Evolutionary conservation across 208 protist genomes (phyloP).

Genomic region (Wallacemonas rigidus): DNA sequence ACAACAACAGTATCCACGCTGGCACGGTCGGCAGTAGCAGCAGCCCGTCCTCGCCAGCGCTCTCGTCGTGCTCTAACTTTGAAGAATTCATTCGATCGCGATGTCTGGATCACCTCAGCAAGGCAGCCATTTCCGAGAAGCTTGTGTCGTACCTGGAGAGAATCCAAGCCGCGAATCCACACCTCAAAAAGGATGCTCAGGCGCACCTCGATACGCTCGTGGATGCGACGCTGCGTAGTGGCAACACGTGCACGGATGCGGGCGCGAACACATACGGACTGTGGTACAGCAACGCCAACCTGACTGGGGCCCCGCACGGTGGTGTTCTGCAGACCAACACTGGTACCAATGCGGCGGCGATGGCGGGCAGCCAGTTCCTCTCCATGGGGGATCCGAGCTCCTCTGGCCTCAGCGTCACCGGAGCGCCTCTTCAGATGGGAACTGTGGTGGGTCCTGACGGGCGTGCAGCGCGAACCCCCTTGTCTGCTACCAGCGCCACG

Average conservation of each 20-base stretch:
- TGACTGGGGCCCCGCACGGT: not conserved
- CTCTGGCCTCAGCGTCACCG: not conserved
- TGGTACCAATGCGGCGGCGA: not conserved
- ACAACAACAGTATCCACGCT: not conserved
- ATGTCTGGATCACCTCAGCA: constrained; percentile 63
- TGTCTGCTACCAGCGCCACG: constrained; percentile 10
- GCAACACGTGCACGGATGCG: not conserved
- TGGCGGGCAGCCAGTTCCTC: constrained; percentile 1
- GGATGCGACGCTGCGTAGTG: constrained; percentile 49
- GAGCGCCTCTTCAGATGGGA: not conserved
- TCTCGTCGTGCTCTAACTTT: constrained; percentile 31
- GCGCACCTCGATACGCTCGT: constrained; percentile 71
- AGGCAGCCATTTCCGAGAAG: constrained; percentile 62
- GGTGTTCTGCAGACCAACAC: not conserved
- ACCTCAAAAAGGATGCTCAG: constrained; percentile 56
- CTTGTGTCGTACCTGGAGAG: constrained; percentile 61
- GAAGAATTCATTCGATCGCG: constrained; percentile 64
- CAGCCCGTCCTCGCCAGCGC: constrained; percentile 4
- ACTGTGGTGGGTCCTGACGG: not conserved
- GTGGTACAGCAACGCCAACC: constrained; percentile 10
- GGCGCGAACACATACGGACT: constrained; percentile 2
- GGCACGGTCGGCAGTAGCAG: not conserved
- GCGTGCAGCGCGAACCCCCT: not conserved
- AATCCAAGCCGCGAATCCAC: constrained; percentile 56
- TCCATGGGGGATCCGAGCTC: not conserved